These are phyloP conservation scores for Beta lomatogona DNA, from an alignment of 179 eudicot genomes.

Conservation along the genomic window DNA sequence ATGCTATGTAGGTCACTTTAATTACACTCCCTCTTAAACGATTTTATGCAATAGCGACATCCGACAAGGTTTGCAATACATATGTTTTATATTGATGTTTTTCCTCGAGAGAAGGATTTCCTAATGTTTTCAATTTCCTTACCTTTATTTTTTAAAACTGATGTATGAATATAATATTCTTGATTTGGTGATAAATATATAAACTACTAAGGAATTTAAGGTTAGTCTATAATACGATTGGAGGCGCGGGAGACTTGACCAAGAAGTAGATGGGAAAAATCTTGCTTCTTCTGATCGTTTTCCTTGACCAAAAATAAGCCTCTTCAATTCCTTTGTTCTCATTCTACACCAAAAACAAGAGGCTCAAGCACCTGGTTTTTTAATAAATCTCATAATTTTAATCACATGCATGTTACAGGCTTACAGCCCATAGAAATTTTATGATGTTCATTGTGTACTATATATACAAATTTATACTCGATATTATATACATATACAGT, in stretches of 20 bases:
- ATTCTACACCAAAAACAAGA: constrained; percentile 20
- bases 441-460: background rate
- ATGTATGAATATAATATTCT: too few species aligned
- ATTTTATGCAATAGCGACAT: too few species aligned
- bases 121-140: too few species aligned
- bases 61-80: too few species aligned
- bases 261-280: background rate
- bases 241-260: constrained; percentile 2
- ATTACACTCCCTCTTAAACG: too few species aligned
- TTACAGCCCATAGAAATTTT: constrained; percentile 40
- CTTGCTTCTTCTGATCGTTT: constrained; percentile 24
- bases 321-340: constrained; percentile 10
- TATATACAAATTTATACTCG: constrained; percentile 16
- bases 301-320: constrained; percentile 20
- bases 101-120: too few species aligned
- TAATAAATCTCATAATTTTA: background rate
- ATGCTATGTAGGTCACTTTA: too few species aligned
- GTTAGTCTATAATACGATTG: too few species aligned
- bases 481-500: background rate
- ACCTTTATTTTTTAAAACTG: too few species aligned
- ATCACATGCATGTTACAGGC: background rate
- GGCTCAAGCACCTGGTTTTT: constrained; percentile 48
- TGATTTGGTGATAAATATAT: too few species aligned
- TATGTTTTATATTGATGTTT: too few species aligned
- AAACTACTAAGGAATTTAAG: too few species aligned